A percentile compares a stretch with the other conserved stretches of the same genome.
Evolutionary conservation across 139 green algal species (phyloP).

Genomic region (Tetradesmus lagerheimii): DNA sequence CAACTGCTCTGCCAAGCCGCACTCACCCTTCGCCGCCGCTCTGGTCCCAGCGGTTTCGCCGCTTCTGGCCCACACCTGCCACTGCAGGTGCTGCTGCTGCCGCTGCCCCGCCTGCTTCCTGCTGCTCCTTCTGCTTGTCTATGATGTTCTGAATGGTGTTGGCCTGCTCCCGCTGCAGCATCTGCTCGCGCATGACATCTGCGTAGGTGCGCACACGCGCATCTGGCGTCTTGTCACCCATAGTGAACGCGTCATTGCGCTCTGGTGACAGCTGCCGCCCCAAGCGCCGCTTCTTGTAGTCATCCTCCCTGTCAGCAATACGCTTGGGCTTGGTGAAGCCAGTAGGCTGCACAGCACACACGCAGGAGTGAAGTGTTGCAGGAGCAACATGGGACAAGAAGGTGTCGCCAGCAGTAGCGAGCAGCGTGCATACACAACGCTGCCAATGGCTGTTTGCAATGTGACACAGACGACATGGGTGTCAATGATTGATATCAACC

Average conservation of each 20-base stretch:
- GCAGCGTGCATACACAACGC: not conserved
- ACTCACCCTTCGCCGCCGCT: slow-evolving; percentile 53
- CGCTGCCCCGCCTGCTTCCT: slow-evolving; percentile 53
- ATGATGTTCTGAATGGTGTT: slow-evolving; percentile 95
- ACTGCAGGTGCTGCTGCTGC: slow-evolving; percentile 41
- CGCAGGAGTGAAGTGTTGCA: not conserved
- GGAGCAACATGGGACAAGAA: not conserved
- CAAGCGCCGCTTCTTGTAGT: slow-evolving; percentile 89
- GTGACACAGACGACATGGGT: not conserved
- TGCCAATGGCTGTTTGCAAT: not conserved
- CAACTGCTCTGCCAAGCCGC: not conserved
- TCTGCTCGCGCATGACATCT: slow-evolving; percentile 90
- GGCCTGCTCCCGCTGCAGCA: slow-evolving; percentile 88
- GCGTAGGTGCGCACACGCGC: slow-evolving; percentile 88
- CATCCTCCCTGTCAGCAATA: slow-evolving; percentile 93
- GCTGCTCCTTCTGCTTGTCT: slow-evolving; percentile 82
- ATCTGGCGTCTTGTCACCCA: slow-evolving; percentile 89
- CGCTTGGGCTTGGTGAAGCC: slow-evolving; percentile 51
- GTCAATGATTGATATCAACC: not conserved
- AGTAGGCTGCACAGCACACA: not conserved
- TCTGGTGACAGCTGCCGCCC: slow-evolving; percentile 90
- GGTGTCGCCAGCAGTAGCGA: not conserved
- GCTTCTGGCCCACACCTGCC: slow-evolving; percentile 65
- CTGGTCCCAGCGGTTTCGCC: slow-evolving; percentile 91
- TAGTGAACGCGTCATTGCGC: slow-evolving; percentile 92